These are phyloP conservation scores for Pharnaceum exiguum DNA, from an alignment of 148 eudicot genomes.

Conservation along the genomic window DNA sequence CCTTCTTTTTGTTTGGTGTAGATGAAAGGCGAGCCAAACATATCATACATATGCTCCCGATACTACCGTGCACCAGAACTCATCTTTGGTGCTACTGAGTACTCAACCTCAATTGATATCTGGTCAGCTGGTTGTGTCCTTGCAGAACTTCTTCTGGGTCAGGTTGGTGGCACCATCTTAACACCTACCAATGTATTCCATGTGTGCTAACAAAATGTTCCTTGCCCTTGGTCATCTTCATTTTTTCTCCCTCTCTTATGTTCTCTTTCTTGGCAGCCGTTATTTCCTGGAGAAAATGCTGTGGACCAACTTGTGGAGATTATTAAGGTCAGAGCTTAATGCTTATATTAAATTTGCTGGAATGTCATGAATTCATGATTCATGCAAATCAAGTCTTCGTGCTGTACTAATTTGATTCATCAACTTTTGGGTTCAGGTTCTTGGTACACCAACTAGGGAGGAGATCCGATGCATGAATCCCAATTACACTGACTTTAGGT, in stretches of 20 bases:
- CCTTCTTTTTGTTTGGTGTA: conserved; percentile 18
- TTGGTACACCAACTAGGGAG: conserved; percentile 98
- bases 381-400: background rate
- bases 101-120: conserved; percentile 76
- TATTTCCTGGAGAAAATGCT: conserved; percentile 90
- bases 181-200: background rate
- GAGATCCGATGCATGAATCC: conserved; percentile 99
- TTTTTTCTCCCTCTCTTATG: conserved; percentile 1
- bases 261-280: conserved; percentile 35
- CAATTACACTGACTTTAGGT: conserved; percentile 89
- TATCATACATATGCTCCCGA: conserved; percentile 83
- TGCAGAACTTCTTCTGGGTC: conserved; percentile 82
- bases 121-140: conserved; percentile 92
- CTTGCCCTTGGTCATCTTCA: background rate
- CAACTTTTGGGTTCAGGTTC: conserved; percentile 58
- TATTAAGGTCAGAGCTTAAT: conserved; percentile 54
- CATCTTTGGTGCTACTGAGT: conserved; percentile 86
- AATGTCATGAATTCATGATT: too few relatives aligned
- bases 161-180: conserved; percentile 31
- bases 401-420: background rate
- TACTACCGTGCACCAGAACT: conserved; percentile 86
- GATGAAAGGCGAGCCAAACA: conserved; percentile 79
- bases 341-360: background rate
- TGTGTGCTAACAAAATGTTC: background rate
- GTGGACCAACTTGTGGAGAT: conserved; percentile 94